A percentile compares a stretch with the other conserved stretches of the same genome.
These are phyloP conservation scores for Jaapia argillacea DNA, from an alignment of 768 basidiomycete species.

Conservation along the genomic window DNA sequence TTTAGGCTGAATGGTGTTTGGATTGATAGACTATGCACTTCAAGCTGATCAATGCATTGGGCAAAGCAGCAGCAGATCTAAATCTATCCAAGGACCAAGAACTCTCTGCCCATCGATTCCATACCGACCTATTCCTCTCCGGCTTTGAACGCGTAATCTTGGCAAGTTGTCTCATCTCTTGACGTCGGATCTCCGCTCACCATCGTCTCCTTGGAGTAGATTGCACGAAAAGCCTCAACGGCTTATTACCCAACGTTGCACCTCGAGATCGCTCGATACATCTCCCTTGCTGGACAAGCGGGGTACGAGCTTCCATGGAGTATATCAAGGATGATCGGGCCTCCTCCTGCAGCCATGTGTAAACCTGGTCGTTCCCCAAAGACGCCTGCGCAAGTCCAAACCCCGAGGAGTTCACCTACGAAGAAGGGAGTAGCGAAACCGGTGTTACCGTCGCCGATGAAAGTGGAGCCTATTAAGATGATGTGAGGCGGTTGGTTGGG, in stretches of 20 bases:
- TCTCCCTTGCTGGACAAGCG: slow-evolving; percentile 52
- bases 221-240: slow-evolving; percentile 89
- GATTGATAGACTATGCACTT: slow-evolving; percentile 71
- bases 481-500: no score
- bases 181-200: neutral
- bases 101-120: slow-evolving; percentile 74
- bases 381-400: slow-evolving; percentile 8
- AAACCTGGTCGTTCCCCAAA: slow-evolving; percentile 23
- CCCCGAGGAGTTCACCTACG: slow-evolving; percentile 14
- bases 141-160: slow-evolving; percentile 87
- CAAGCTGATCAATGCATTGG: slow-evolving; percentile 75
- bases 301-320: slow-evolving; percentile 78
- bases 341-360: slow-evolving; percentile 58
- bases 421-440: slow-evolving; percentile 8
- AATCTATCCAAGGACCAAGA: slow-evolving; percentile 59
- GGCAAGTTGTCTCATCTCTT: slow-evolving; percentile 33
- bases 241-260: slow-evolving; percentile 93
- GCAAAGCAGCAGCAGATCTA: slow-evolving; percentile 52
- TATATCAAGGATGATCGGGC: slow-evolving; percentile 67
- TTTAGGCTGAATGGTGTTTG: slow-evolving; percentile 5
- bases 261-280: slow-evolving; percentile 86
- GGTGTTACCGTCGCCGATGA: neutral
- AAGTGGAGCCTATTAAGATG: neutral
- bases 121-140: slow-evolving; percentile 79
- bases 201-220: slow-evolving; percentile 36